These are phyloP conservation scores for Pseudoneurospora amorphoporcata DNA, from an alignment of 495 filamentous ascomycete genomes.

Conservation along the genomic window DNA sequence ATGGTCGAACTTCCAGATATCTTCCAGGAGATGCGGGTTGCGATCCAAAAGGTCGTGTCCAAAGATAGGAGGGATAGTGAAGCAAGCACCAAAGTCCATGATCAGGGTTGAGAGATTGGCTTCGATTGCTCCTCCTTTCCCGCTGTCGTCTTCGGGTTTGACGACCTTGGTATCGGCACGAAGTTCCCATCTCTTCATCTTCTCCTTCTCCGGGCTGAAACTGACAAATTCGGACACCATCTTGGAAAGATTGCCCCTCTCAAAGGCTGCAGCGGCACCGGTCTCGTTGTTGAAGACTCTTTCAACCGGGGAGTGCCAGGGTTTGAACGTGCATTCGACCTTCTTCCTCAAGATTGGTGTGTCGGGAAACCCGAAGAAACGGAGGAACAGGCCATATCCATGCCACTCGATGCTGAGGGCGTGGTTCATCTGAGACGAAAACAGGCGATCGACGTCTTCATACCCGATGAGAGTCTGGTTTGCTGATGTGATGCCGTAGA, in stretches of 20 bases:
- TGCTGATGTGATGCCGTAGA: slow-evolving; percentile 1
- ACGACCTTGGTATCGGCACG: background rate
- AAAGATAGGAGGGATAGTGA: slow-evolving; percentile 5
- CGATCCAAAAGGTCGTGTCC: slow-evolving; percentile 3
- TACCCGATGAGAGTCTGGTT: slow-evolving; percentile 2
- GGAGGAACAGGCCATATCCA: background rate
- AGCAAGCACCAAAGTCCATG: slow-evolving; percentile 2
- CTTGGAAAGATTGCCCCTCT: background rate
- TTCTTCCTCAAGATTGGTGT: background rate
- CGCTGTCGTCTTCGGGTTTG: background rate
- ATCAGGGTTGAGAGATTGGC: slow-evolving; percentile 1
- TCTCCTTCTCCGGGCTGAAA: background rate
- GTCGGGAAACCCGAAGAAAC: slow-evolving; percentile 1
- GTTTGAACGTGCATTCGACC: background rate
- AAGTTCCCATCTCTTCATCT: slow-evolving; percentile 2
- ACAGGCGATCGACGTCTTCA: background rate
- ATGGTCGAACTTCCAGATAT: slow-evolving; percentile 13
- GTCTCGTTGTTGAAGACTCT: slow-evolving; percentile 4
- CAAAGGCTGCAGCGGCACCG: background rate
- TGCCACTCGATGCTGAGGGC: background rate
- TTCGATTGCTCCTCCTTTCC: background rate
- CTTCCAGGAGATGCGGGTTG: slow-evolving; percentile 1
- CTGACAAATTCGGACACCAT: background rate
- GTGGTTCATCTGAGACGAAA: background rate
- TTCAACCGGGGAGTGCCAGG: background rate